Base-by-base conservation (phyloP, 306 rosid species). In the Cicer arietinum region DNA sequence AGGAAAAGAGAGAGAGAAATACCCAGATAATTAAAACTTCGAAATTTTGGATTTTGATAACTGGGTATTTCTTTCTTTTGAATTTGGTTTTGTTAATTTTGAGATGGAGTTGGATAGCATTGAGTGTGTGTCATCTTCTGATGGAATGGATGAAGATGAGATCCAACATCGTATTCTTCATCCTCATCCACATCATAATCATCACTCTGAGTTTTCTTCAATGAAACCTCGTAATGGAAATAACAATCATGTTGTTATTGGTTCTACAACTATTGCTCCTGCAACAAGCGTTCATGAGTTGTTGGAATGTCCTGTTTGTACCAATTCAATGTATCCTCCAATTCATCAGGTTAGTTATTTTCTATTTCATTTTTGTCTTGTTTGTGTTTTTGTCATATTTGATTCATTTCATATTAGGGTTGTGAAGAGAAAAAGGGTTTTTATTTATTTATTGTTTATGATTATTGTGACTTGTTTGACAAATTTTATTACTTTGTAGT, bases 321-420 rank as follows among this genome's bases (percentile, higher is more conserved):
- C 96, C 71, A 91, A 91, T 81, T 91, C 96, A 42, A 91, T 91
- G 96, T 91, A 91, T 75, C 96, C 96, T 8, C 96, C 96, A 45
- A 91, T 91, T 39, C 91, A 91, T 77, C 96, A 90, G 96, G 96
- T 90, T 43, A 7, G 73, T 16, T 63, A 4, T 54, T 64, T 9
- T 90, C 18, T 13, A 66, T 39, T 56, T 8, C 51, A 59, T 46
- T 54, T 67, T 3, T 16, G 2, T 14, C 39, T 80, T 46, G n/a
- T 40, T 51, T 60, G 43, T 57, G 25, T 74, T 61, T 52, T 18
- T 17, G 39, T 22, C 16, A 35, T 41, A 2, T 44, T 40, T 7
- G 12, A 20, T 37, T 40, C 40, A n/a, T 37, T 40, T 40, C 11
- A 40, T 60, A 3, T 53, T 12, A 2, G 16, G 45, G 46, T 56